Conservation (phyloP, 202 grass and related monocot species). For the Bolboschoenoplectus hybrid region DNA sequence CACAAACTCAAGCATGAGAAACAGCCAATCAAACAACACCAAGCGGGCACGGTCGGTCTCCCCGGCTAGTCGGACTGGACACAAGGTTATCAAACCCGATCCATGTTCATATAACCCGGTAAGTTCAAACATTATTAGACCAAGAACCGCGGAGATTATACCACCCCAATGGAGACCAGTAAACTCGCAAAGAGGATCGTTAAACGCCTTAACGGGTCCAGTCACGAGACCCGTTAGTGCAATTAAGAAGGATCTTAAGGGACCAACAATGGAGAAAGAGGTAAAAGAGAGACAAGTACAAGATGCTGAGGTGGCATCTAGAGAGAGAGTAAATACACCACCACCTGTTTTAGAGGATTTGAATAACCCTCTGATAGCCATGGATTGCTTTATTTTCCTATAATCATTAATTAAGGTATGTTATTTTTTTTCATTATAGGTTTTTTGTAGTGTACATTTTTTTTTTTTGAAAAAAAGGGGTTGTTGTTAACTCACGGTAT, state of each 20-base stretch:
- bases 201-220: not conserved
- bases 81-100: constrained; percentile 14
- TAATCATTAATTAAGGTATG: constrained; percentile 36
- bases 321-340: constrained; percentile 23
- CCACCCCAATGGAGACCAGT: constrained; percentile 16
- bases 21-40: constrained; percentile 8
- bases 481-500: too few species aligned
- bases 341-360: constrained; percentile 47
- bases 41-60: constrained; percentile 43
- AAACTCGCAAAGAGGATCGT: constrained; percentile 20
- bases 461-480: too few species aligned
- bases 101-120: not conserved
- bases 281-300: not conserved
- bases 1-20: constrained; percentile 19
- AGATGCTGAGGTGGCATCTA: constrained; percentile 29
- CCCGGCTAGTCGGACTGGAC: constrained; percentile 24
- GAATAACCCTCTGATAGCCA: constrained; percentile 66
- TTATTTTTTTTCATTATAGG: constrained; percentile 13
- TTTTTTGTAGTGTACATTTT: not conserved
- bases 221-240: constrained; percentile 8
- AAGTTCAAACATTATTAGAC: constrained; percentile 11
- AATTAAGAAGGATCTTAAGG: constrained; percentile 29
- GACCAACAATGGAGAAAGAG: constrained; percentile 38
- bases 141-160: constrained; percentile 1
- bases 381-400: constrained; percentile 89